Conservation (phyloP, 108 stramenopile species). For the Fragilariopsis cylindrus region DNA sequence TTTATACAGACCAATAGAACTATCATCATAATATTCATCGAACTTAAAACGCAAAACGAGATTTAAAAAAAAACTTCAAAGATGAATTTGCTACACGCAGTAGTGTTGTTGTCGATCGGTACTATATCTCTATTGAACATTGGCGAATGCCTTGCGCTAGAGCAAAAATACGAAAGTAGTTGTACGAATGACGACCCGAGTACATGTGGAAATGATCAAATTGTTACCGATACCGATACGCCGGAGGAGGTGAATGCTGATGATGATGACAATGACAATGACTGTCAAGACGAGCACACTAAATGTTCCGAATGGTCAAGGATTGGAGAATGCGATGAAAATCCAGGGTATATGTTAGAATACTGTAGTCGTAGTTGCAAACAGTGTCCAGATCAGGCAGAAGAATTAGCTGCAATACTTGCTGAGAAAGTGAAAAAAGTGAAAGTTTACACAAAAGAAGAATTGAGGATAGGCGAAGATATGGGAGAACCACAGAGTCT, state of each 20-base stretch:
- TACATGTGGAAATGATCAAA: slow-evolving; percentile 23
- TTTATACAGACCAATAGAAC: no score
- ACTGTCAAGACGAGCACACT: slow-evolving; percentile 17
- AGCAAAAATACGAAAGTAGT: slow-evolving; percentile 16
- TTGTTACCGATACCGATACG: slow-evolving; percentile 12
- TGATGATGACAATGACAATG: slow-evolving; percentile 14
- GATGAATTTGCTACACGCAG: neutral
- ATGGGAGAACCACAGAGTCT: slow-evolving; percentile 8
- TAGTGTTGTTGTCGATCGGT: neutral
- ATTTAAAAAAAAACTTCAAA: no score
- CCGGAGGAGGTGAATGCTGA: slow-evolving; percentile 23
- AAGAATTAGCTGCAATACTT: neutral
- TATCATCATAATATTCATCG: no score
- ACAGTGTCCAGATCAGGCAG: slow-evolving; percentile 23
- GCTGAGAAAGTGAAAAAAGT: neutral
- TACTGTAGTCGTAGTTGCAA: slow-evolving; percentile 9
- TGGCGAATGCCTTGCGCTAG: neutral
- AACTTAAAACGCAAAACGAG: no score
- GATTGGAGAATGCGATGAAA: slow-evolving; percentile 31
- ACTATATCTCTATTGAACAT: neutral
- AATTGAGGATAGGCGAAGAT: slow-evolving; percentile 10
- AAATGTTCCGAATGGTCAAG: slow-evolving; percentile 25
- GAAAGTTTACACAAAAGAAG: neutral
- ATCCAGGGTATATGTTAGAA: slow-evolving; percentile 28
- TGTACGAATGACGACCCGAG: neutral